phyloP scores from a whole-genome alignment of 495 filamentous ascomycete species.

The Penicillium atrosanguineum region DNA sequence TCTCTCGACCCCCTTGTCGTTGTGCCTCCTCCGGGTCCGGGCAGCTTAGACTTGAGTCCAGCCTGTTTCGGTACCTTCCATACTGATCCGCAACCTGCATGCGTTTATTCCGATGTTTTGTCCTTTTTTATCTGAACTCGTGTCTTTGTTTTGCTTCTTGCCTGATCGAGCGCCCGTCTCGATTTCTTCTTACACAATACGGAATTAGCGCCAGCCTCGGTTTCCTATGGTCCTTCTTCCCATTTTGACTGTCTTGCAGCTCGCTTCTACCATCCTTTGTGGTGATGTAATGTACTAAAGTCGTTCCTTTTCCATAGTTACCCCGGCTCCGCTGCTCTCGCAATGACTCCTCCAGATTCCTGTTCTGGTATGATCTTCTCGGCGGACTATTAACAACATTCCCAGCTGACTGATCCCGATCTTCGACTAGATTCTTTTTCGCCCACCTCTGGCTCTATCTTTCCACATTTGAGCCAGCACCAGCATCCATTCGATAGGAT shows the following conservation, averaged over 20 bases:
- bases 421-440: conserved; percentile 39
- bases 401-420: background rate
- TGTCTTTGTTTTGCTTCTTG: conserved; percentile 16
- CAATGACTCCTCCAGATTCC: conserved; percentile 48
- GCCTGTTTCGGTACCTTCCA: conserved; percentile 33
- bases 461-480: conserved; percentile 34
- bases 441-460: conserved; percentile 35
- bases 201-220: conserved; percentile 13
- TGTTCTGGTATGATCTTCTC: conserved; percentile 39
- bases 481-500: conserved; percentile 41
- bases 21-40: conserved; percentile 37
- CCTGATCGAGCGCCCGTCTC: conserved; percentile 7
- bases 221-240: conserved; percentile 10
- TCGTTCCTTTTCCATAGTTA: conserved; percentile 31
- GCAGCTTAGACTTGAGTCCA: conserved; percentile 29
- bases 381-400: background rate
- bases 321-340: conserved; percentile 38
- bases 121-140: conserved; percentile 19
- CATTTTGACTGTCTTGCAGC: background rate
- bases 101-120: conserved; percentile 29
- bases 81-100: conserved; percentile 30
- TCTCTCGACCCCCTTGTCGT: conserved; percentile 38
- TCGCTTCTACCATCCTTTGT: conserved; percentile 1
- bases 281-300: conserved; percentile 27
- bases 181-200: conserved; percentile 17